These are phyloP conservation scores for Isabelozyma heimii DNA, from an alignment of 805 yeast species.

Conservation along the genomic window DNA sequence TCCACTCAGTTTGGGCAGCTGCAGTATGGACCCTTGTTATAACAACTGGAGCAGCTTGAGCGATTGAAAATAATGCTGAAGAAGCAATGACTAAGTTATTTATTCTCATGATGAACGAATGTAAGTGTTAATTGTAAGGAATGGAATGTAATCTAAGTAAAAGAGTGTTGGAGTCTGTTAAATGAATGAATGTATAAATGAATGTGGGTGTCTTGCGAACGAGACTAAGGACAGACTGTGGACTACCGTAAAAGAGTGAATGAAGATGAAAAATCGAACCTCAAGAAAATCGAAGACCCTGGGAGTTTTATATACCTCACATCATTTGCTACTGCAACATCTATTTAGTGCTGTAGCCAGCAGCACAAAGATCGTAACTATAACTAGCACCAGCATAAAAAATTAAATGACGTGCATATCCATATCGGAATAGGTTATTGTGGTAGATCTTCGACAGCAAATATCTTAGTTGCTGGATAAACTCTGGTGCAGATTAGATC, in stretches of 20 bases:
- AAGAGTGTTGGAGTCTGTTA: neutral
- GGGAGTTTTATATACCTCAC: neutral
- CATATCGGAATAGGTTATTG: neutral
- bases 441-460: neutral
- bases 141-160: neutral
- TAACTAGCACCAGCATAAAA: neutral
- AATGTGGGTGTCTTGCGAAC: too few species aligned
- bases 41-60: constrained; percentile 23
- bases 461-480: neutral
- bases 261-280: neutral
- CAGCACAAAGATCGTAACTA: neutral
- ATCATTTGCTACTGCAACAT: neutral
- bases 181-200: too few species aligned
- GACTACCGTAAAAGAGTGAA: neutral
- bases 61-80: constrained; percentile 13
- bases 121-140: neutral
- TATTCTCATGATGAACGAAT: constrained; percentile 1
- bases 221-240: neutral
- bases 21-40: constrained; percentile 25
- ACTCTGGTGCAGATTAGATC: neutral
- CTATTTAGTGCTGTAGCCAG: neutral
- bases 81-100: constrained; percentile 1
- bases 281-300: neutral
- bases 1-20: constrained; percentile 22
- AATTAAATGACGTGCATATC: neutral